These are phyloP conservation scores for Exophiala xenobiotica DNA, from an alignment of 2,329 filamentous ascomycete genomes.

Conservation along the genomic window DNA sequence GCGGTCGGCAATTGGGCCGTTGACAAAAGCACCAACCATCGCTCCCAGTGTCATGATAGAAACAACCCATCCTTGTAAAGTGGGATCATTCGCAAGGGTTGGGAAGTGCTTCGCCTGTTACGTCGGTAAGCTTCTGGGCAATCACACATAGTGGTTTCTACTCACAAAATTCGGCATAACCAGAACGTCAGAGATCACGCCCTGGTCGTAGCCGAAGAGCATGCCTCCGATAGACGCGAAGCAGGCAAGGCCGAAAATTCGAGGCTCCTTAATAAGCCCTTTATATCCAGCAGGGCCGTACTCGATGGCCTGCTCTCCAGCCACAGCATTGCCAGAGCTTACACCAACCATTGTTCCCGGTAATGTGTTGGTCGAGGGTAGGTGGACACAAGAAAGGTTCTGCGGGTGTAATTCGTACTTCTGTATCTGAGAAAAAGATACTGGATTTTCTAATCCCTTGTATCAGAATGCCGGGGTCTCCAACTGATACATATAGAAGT, in stretches of 20 bases:
- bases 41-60: conserved; percentile 42
- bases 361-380: too few relatives aligned
- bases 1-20: background rate
- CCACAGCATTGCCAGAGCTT: background rate
- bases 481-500: too few relatives aligned
- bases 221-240: conserved; percentile 46
- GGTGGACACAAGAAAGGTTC: too few relatives aligned
- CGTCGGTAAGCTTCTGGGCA: conserved; percentile 43
- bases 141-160: conserved; percentile 42
- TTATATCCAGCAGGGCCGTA: background rate
- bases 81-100: conserved; percentile 55
- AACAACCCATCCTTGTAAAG: conserved; percentile 49
- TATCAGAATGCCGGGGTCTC: too few relatives aligned
- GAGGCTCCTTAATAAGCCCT: background rate
- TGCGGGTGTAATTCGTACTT: too few relatives aligned
- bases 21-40: background rate
- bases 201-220: conserved; percentile 53
- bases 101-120: background rate
- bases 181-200: conserved; percentile 49
- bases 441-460: too few relatives aligned
- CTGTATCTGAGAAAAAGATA: too few relatives aligned
- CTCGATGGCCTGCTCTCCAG: conserved; percentile 1
- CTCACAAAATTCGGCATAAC: conserved; percentile 49
- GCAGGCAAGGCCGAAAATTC: background rate
- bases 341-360: conserved; percentile 3